A percentile compares a stretch with the other conserved stretches of the same genome.
These are phyloP conservation scores for Aschersonia sp. DNA, from an alignment of 2,329 filamentous ascomycete species.

Conservation along the genomic window DNA sequence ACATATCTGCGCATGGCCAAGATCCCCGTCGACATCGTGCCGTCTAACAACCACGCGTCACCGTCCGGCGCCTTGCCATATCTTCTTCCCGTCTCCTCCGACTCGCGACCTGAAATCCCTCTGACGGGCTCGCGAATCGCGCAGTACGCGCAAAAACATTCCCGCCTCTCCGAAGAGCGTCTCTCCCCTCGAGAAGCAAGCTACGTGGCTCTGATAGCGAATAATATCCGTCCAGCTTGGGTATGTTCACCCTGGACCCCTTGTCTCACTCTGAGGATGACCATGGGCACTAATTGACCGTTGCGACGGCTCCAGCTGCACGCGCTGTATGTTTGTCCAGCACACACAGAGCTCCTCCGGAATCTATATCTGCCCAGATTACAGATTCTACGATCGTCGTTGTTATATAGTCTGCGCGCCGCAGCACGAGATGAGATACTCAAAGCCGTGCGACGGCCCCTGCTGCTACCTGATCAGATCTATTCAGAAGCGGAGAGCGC, in stretches of 20 bases:
- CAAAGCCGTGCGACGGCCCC: constrained; percentile 34
- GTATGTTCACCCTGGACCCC: constrained; percentile 25
- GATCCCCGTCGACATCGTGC: constrained; percentile 48
- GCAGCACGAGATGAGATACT: constrained; percentile 65
- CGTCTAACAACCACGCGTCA: constrained; percentile 87
- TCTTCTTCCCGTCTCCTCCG: constrained; percentile 42
- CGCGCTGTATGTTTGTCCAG: constrained; percentile 59
- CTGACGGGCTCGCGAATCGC: constrained; percentile 41
- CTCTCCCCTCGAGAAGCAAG: constrained; percentile 49
- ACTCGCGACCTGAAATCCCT: constrained; percentile 35
- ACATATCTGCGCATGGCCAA: constrained; percentile 68
- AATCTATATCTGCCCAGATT: constrained; percentile 55
- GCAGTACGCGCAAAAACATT: constrained; percentile 45
- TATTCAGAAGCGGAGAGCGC: constrained; percentile 29
- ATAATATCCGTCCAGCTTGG: constrained; percentile 74
- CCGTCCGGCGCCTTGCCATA: constrained; percentile 82
- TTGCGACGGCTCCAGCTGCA: constrained; percentile 41
- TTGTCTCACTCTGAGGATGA: no score
- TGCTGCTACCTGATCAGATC: constrained; percentile 19
- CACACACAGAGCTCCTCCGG: constrained; percentile 54
- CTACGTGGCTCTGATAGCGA: constrained; percentile 65
- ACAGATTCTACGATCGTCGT: constrained; percentile 44
- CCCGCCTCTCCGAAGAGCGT: constrained; percentile 24
- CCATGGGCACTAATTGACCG: neutral
- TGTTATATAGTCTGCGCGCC: constrained; percentile 50